Evolutionary conservation across 208 protist species (phyloP).

Genomic region (Leptomonas pyrrhocoris): DNA sequence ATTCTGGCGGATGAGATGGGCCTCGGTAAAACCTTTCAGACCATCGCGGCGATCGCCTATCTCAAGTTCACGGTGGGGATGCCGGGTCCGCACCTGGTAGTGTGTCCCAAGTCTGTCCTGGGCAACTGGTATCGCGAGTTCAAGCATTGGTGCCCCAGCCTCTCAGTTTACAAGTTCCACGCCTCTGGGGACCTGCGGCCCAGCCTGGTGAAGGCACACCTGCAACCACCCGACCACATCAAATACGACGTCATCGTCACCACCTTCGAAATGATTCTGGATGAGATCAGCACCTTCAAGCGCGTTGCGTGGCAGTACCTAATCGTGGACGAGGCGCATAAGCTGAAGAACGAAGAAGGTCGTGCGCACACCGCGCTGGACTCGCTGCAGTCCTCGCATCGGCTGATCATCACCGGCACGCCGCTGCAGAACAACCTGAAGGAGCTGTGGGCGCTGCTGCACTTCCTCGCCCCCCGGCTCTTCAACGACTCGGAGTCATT

Average conservation of each 20-base stretch:
- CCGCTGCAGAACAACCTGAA: slow-evolving; percentile 98
- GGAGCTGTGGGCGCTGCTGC: slow-evolving; percentile 96
- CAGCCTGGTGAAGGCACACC: slow-evolving; percentile 65
- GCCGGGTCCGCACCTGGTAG: slow-evolving; percentile 95
- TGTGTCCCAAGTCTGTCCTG: slow-evolving; percentile 97
- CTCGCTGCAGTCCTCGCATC: slow-evolving; percentile 80
- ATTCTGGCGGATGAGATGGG: slow-evolving; percentile 99
- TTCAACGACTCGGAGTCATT: slow-evolving; percentile 90
- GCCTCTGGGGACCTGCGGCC: slow-evolving; percentile 93
- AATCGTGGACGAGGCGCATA: slow-evolving; percentile 99
- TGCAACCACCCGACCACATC: slow-evolving; percentile 57
- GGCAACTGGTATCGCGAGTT: slow-evolving; percentile 98
- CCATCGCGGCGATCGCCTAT: slow-evolving; percentile 96
- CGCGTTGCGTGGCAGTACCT: slow-evolving; percentile 95
- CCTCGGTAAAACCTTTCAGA: slow-evolving; percentile 97
- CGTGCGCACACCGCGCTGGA: slow-evolving; percentile 67
- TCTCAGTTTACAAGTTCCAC: slow-evolving; percentile 95
- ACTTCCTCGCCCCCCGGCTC: slow-evolving; percentile 93
- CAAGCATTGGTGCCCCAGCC: slow-evolving; percentile 94
- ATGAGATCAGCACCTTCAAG: slow-evolving; percentile 90
- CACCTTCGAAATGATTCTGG: slow-evolving; percentile 97
- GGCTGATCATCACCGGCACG: slow-evolving; percentile 98
- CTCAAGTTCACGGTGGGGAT: slow-evolving; percentile 92
- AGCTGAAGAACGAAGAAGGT: slow-evolving; percentile 93
- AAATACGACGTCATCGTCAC: slow-evolving; percentile 96